Conservation (phyloP, 768 basidiomycete genomes). For the Chlorophyllum brunneum region DNA sequence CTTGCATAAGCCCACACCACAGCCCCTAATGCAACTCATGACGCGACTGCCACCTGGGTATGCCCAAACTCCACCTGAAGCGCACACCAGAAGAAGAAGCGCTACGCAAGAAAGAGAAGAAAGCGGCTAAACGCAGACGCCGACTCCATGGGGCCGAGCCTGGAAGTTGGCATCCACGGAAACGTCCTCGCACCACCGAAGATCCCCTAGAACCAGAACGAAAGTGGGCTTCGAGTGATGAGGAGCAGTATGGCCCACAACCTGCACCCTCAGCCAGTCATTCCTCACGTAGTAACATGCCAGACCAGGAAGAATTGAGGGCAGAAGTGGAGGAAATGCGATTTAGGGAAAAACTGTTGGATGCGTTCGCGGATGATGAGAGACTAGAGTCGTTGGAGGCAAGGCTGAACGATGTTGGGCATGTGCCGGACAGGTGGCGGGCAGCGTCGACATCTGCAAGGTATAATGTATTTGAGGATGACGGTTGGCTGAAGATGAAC, state of each 20-base stretch:
- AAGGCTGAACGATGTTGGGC: conserved; percentile 61
- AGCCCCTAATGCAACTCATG: background rate
- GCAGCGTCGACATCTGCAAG: conserved; percentile 21
- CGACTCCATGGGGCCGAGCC: conserved; percentile 16
- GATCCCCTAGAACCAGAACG: conserved; percentile 24
- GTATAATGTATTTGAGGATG: conserved; percentile 24
- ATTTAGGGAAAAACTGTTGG: conserved; percentile 73
- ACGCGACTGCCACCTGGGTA: conserved; percentile 15
- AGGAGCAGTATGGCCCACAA: conserved; percentile 23
- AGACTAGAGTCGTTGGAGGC: conserved; percentile 60
- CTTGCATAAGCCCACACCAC: conserved; percentile 16
- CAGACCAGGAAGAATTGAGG: conserved; percentile 44
- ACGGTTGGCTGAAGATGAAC: conserved; percentile 39
- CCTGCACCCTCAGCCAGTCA: conserved; percentile 14
- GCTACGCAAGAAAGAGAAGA: conserved; percentile 34
- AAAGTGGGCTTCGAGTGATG: conserved; percentile 51
- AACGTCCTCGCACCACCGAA: conserved; percentile 22
- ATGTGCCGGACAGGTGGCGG: conserved; percentile 72
- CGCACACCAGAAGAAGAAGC: conserved; percentile 59
- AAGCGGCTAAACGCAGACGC: conserved; percentile 27
- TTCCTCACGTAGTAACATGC: conserved; percentile 23
- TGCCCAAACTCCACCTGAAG: conserved; percentile 59
- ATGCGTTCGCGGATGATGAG: conserved; percentile 71
- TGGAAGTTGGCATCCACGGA: conserved; percentile 19
- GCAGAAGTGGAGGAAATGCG: conserved; percentile 58